phyloP scores from a whole-genome alignment of 768 basidiomycete genomes.

The Lyophyllum atratum region DNA sequence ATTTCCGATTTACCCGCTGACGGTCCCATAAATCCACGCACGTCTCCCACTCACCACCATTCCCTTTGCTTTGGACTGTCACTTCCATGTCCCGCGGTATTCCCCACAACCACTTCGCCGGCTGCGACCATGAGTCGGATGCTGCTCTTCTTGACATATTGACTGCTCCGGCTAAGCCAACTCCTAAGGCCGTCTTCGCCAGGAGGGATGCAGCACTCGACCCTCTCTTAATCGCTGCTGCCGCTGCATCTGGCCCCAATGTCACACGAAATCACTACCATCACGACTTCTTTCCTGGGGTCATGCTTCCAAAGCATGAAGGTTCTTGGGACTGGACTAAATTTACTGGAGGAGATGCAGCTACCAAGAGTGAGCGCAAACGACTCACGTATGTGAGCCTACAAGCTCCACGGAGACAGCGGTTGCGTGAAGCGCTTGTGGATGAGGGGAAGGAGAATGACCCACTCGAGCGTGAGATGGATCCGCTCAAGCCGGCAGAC shows the following conservation, averaged over 20 bases:
- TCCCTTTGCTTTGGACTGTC: neutral
- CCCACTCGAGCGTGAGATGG: conserved; percentile 33
- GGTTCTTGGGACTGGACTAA: conserved; percentile 62
- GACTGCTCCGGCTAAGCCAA: conserved; percentile 49
- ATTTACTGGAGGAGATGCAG: conserved; percentile 46
- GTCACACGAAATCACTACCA: conserved; percentile 85
- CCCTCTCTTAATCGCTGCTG: conserved; percentile 77
- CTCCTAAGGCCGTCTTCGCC: conserved; percentile 43
- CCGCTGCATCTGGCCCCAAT: conserved; percentile 71
- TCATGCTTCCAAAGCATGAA: conserved; percentile 52
- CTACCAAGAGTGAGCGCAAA: conserved; percentile 40
- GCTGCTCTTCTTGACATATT: conserved; percentile 67
- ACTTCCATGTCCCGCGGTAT: conserved; percentile 18
- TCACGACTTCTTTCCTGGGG: conserved; percentile 74
- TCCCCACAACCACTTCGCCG: conserved; percentile 21
- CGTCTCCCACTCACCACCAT: neutral
- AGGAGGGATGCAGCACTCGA: conserved; percentile 76
- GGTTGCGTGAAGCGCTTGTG: conserved; percentile 36
- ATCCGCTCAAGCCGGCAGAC: conserved; percentile 38
- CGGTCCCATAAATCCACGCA: conserved; percentile 14
- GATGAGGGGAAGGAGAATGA: conserved; percentile 57
- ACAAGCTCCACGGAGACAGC: conserved; percentile 72
- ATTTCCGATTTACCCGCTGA: neutral
- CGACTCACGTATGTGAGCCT: conserved; percentile 66
- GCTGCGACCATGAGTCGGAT: conserved; percentile 41